Percentiles rank a stretch among this genome's conserved stretches.
Conservation (phyloP, 2,329 filamentous ascomycete species). For the Microcera coccophila region DNA sequence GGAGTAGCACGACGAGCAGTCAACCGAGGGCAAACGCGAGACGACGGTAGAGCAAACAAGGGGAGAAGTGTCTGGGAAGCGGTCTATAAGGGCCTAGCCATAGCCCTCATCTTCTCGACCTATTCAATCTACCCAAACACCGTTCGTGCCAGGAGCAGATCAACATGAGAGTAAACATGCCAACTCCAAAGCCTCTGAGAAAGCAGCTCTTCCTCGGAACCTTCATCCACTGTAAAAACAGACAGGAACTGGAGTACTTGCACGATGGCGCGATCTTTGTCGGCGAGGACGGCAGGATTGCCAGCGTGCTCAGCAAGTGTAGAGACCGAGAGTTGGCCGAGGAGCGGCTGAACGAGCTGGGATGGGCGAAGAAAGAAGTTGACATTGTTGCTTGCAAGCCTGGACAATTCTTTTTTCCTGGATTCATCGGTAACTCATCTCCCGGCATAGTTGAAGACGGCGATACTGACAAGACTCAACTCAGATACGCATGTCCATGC, state of each 20-base stretch:
- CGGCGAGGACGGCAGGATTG: constrained; percentile 47
- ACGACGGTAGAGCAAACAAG: background rate
- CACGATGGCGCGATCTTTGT: constrained; percentile 51
- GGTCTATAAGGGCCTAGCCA: too few relatives aligned
- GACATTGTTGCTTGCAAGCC: constrained; percentile 35
- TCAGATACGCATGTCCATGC: constrained; percentile 94
- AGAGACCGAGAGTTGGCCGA: constrained; percentile 29
- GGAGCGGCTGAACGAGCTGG: constrained; percentile 39
- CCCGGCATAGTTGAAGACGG: background rate
- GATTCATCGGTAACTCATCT: constrained; percentile 64
- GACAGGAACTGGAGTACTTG: constrained; percentile 48
- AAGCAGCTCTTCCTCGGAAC: constrained; percentile 52
- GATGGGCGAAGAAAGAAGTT: constrained; percentile 42
- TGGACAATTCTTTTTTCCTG: constrained; percentile 76
- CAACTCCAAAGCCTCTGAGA: too few relatives aligned
- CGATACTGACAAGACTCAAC: constrained; percentile 1
- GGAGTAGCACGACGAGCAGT: too few relatives aligned
- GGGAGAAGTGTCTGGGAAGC: too few relatives aligned
- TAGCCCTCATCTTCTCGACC: too few relatives aligned
- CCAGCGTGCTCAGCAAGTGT: constrained; percentile 41
- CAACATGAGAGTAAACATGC: too few relatives aligned
- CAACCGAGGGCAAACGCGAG: too few relatives aligned
- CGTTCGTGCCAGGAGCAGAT: too few relatives aligned
- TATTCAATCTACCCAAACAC: too few relatives aligned
- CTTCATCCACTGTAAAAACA: constrained; percentile 51